These are phyloP conservation scores for Fusarium sp. DNA, from an alignment of 2,329 filamentous ascomycete species.

Conservation along the genomic window DNA sequence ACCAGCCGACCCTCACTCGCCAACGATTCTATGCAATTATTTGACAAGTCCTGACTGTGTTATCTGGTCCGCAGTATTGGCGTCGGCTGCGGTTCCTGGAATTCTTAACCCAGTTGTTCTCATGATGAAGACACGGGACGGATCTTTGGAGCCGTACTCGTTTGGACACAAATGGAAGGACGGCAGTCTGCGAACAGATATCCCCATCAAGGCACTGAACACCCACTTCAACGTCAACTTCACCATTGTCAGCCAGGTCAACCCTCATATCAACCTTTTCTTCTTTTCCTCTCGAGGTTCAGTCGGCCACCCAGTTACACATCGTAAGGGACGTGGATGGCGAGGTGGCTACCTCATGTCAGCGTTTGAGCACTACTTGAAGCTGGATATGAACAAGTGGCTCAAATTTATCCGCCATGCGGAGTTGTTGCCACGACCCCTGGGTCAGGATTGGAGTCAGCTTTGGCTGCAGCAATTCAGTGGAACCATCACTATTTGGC, in stretches of 20 bases:
- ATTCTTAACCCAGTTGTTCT: constrained; percentile 96
- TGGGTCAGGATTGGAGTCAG: constrained; percentile 97
- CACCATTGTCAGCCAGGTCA: constrained; percentile 88
- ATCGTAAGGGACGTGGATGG: constrained; percentile 94
- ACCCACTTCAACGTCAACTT: constrained; percentile 99
- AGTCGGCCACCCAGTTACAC: constrained; percentile 92
- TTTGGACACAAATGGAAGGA: constrained; percentile 99
- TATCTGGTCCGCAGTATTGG: constrained; percentile 96
- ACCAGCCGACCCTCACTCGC: constrained; percentile 93
- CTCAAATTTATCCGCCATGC: constrained; percentile 93
- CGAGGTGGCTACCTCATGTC: constrained; percentile 94
- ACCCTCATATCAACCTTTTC: constrained; percentile 98
- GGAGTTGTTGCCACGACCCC: constrained; percentile 87
- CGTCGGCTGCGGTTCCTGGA: constrained; percentile 93
- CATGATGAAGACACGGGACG: constrained; percentile 85
- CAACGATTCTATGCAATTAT: constrained; percentile 92
- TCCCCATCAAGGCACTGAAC: constrained; percentile 93
- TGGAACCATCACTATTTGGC: constrained; percentile 97
- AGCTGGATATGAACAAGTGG: constrained; percentile 97
- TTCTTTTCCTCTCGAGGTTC: constrained; percentile 96
- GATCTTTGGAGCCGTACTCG: constrained; percentile 85
- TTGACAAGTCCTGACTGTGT: constrained; percentile 96
- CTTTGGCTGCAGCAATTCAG: constrained; percentile 96
- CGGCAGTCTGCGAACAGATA: constrained; percentile 92
- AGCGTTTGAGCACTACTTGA: constrained; percentile 93